Conservation (phyloP, 192 early-diverging fungal genomes). For the Linnemannia elongata region DNA sequence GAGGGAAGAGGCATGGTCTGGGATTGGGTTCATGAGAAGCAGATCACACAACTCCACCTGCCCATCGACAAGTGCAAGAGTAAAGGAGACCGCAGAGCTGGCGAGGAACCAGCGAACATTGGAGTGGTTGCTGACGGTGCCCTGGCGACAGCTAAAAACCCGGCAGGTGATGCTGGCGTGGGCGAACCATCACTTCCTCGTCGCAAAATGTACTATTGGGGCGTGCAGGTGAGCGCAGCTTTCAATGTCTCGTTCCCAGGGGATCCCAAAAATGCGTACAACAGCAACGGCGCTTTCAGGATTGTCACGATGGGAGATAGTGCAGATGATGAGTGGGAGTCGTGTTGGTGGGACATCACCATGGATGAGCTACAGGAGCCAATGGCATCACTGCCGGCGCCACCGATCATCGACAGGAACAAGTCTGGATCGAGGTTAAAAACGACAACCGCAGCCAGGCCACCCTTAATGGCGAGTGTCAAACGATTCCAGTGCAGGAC, state of each 20-base stretch:
- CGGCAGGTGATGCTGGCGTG: not conserved
- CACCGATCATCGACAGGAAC: slow-evolving; percentile 13
- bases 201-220: slow-evolving; percentile 35
- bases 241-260: slow-evolving; percentile 15
- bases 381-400: slow-evolving; percentile 9
- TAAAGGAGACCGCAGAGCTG: not conserved
- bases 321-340: slow-evolving; percentile 23
- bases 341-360: slow-evolving; percentile 43
- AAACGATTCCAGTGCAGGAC: slow-evolving; percentile 32
- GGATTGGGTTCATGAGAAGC: slow-evolving; percentile 44
- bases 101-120: not conserved
- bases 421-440: not conserved
- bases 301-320: slow-evolving; percentile 46
- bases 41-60: slow-evolving; percentile 25
- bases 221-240: slow-evolving; percentile 39
- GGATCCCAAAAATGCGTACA: not conserved
- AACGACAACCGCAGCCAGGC: too few species aligned
- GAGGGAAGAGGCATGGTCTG: slow-evolving; percentile 27
- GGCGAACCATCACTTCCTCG: not conserved
- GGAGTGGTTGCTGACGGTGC: not conserved
- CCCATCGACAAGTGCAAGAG: not conserved
- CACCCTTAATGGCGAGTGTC: not conserved
- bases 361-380: not conserved
- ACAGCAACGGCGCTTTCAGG: slow-evolving; percentile 17
- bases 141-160: not conserved